phyloP scores from a whole-genome alignment of 2,329 filamentous ascomycete genomes.

The Fusarium kyushuense region DNA sequence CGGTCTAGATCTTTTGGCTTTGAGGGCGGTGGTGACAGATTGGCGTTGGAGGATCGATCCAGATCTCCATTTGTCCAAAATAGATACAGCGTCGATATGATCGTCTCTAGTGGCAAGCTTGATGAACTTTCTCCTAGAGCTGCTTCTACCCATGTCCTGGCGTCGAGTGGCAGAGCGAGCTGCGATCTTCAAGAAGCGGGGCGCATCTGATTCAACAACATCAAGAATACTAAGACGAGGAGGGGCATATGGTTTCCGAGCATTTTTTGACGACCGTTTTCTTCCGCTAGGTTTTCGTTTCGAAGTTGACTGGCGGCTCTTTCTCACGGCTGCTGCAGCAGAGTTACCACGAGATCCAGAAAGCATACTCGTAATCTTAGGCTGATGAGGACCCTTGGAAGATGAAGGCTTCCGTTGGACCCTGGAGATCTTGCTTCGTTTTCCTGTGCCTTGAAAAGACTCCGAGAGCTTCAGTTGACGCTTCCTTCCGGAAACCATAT shows the following conservation, averaged over 20 bases:
- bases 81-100: conserved; percentile 66
- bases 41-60: conserved; percentile 62
- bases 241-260: conserved; percentile 43
- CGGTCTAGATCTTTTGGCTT: conserved; percentile 23
- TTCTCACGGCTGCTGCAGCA: conserved; percentile 25
- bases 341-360: conserved; percentile 16
- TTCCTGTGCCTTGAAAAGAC: conserved; percentile 44
- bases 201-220: conserved; percentile 64
- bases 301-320: conserved; percentile 30
- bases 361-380: conserved; percentile 51
- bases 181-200: conserved; percentile 70
- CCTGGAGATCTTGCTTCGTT: conserved; percentile 42
- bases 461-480: conserved; percentile 52
- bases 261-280: conserved; percentile 12
- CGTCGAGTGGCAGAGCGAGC: conserved; percentile 66
- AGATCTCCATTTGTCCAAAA: conserved; percentile 67
- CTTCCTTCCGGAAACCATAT: conserved; percentile 61
- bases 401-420: conserved; percentile 40
- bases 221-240: conserved; percentile 72
- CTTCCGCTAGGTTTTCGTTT: conserved; percentile 13
- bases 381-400: conserved; percentile 45
- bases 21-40: conserved; percentile 49
- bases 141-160: conserved; percentile 64
- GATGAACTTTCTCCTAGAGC: conserved; percentile 68
- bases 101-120: conserved; percentile 71